These are phyloP conservation scores for Clavariopsis aquatica DNA, from an alignment of 495 filamentous ascomycete genomes.

Conservation along the genomic window DNA sequence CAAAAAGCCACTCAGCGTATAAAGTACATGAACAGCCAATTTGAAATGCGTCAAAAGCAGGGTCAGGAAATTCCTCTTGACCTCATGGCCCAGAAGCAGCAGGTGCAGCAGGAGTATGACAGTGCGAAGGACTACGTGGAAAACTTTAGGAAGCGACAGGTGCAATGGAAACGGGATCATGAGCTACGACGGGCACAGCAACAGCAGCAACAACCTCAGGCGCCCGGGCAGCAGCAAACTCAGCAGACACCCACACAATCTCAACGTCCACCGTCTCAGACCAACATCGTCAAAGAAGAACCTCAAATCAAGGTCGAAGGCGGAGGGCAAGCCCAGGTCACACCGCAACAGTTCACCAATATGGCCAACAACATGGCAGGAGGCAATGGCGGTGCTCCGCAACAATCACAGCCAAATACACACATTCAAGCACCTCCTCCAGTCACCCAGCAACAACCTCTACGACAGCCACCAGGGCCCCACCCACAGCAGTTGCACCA, in stretches of 20 bases:
- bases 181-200: slow-evolving; percentile 27
- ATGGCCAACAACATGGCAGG: slow-evolving; percentile 21
- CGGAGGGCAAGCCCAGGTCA: neutral
- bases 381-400: neutral
- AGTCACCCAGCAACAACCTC: slow-evolving; percentile 10
- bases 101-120: slow-evolving; percentile 25
- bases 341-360: slow-evolving; percentile 21
- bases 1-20: slow-evolving; percentile 23
- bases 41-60: slow-evolving; percentile 21
- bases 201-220: slow-evolving; percentile 25
- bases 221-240: slow-evolving; percentile 9
- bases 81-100: slow-evolving; percentile 15
- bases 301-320: slow-evolving; percentile 33
- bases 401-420: slow-evolving; percentile 1
- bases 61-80: slow-evolving; percentile 32
- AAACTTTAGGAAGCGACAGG: slow-evolving; percentile 34
- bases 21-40: slow-evolving; percentile 15
- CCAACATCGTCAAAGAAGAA: slow-evolving; percentile 20
- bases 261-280: slow-evolving; percentile 8
- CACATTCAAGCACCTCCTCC: neutral
- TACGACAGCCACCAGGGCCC: slow-evolving; percentile 18
- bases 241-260: slow-evolving; percentile 8
- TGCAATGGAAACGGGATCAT: slow-evolving; percentile 14
- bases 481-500: slow-evolving; percentile 24
- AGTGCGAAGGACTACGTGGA: slow-evolving; percentile 27